Percentiles rank a stretch among this genome's conserved stretches.
Conservation (phyloP, 140 eudicot genomes). For the Senecio squalidus region DNA sequence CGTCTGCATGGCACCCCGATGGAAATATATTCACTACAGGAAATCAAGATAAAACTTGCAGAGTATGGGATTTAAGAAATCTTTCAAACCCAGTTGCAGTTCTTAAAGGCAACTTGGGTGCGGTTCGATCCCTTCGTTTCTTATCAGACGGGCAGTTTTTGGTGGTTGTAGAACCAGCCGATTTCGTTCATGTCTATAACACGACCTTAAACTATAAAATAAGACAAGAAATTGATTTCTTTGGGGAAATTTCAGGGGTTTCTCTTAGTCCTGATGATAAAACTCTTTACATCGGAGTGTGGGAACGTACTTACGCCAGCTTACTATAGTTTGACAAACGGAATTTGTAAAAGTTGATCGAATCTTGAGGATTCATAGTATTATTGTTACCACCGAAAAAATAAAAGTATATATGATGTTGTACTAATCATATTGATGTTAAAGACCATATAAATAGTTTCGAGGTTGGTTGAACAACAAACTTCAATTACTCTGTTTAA, state of each 20-base stretch:
- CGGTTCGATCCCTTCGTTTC: conserved; percentile 65
- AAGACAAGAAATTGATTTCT: conserved; percentile 75
- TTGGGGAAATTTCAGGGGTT: conserved; percentile 76
- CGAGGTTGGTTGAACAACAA: too few relatives aligned
- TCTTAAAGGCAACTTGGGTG: conserved; percentile 76
- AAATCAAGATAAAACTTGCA: conserved; percentile 90
- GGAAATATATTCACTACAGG: conserved; percentile 79
- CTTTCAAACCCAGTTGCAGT: conserved; percentile 48
- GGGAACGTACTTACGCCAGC: conserved; percentile 77
- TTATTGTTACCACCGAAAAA: too few relatives aligned
- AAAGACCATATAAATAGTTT: too few relatives aligned
- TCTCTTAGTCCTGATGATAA: conserved; percentile 72
- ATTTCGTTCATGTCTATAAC: conserved; percentile 78
- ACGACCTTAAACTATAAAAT: too few relatives aligned
- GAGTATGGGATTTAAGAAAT: conserved; percentile 86
- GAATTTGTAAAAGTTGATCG: too few relatives aligned
- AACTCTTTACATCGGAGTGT: too few relatives aligned
- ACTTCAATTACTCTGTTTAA: too few relatives aligned
- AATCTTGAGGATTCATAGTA: too few relatives aligned
- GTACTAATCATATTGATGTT: too few relatives aligned
- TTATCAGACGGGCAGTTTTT: conserved; percentile 62
- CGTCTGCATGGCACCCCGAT: conserved; percentile 95
- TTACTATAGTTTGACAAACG: conserved; percentile 45
- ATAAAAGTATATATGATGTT: too few relatives aligned
- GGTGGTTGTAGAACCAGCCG: conserved; percentile 70